Percentiles rank a stretch among this genome's conserved stretches.
Conservation (phyloP, 352 stramenopile genomes). For the Albugo candida region DNA sequence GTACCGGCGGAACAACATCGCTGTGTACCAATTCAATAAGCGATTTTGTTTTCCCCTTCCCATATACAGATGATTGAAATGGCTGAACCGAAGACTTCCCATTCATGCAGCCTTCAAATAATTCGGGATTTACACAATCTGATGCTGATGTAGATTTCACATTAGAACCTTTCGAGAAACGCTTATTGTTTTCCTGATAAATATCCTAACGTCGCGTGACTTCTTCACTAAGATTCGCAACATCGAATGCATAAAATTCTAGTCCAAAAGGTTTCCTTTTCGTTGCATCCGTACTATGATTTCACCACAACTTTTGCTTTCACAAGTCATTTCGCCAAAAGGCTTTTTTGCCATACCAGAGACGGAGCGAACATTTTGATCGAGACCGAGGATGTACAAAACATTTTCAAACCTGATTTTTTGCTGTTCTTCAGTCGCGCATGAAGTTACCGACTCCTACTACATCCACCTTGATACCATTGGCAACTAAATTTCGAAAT, state of each 20-base stretch:
- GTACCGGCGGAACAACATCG: background rate
- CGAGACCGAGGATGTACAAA: conserved; percentile 7
- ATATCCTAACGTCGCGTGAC: no score
- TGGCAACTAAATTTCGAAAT: conserved; percentile 6
- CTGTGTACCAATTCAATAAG: background rate
- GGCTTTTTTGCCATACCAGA: background rate
- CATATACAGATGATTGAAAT: background rate
- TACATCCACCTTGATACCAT: conserved; percentile 4
- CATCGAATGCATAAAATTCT: no score
- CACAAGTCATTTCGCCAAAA: background rate
- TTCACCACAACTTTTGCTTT: no score
- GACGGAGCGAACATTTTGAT: conserved; percentile 4
- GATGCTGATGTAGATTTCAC: no score
- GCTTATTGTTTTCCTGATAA: no score
- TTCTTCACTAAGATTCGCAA: no score
- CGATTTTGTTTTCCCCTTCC: background rate
- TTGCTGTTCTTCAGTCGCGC: background rate
- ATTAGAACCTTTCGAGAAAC: no score
- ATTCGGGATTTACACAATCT: background rate
- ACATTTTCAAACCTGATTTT: conserved; percentile 9
- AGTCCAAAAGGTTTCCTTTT: no score
- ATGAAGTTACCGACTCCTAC: conserved; percentile 4
- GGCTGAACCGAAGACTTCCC: background rate
- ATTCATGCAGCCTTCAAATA: background rate
- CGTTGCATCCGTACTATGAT: no score